Conservation (phyloP, 176 grass and related monocot genomes). For the Dendrocalamus sinicus region DNA sequence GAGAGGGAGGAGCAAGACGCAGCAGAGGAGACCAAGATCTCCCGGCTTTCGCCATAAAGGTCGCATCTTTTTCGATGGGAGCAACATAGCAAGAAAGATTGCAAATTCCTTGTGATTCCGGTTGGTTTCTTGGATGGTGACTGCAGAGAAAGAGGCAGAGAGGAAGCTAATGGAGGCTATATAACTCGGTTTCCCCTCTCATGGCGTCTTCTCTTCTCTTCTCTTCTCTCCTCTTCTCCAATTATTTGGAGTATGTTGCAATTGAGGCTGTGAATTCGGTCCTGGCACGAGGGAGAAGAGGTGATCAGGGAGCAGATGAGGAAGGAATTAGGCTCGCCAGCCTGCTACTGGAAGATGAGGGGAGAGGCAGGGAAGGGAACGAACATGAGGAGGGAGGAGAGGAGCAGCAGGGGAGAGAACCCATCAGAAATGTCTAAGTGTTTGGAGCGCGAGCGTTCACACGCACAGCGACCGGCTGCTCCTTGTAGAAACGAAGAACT, state of each 20-base stretch:
- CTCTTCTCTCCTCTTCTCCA: neutral
- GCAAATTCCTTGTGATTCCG: neutral
- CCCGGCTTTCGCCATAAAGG: neutral
- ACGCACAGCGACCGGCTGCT: neutral
- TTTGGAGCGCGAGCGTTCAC: neutral
- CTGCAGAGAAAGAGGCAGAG: neutral
- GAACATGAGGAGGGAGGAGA: neutral
- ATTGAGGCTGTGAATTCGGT: neutral
- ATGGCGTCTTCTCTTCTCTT: constrained; percentile 21
- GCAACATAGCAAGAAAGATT: neutral
- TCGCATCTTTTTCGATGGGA: constrained; percentile 48
- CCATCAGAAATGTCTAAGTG: neutral
- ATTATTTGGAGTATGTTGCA: neutral
- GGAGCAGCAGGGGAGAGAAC: neutral
- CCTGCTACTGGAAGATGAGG: neutral
- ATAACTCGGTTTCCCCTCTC: constrained; percentile 24
- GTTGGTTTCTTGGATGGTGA: neutral
- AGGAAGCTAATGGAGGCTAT: neutral
- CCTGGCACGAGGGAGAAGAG: constrained; percentile 2
- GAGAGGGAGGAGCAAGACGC: constrained; percentile 38
- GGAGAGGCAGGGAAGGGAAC: neutral
- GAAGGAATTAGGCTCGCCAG: neutral
- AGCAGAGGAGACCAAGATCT: constrained; percentile 14
- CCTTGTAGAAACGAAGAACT: neutral
- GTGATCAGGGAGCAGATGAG: neutral